Base-by-base conservation (phyloP, 495 filamentous ascomycete species). In the Copromyces sp. region DNA sequence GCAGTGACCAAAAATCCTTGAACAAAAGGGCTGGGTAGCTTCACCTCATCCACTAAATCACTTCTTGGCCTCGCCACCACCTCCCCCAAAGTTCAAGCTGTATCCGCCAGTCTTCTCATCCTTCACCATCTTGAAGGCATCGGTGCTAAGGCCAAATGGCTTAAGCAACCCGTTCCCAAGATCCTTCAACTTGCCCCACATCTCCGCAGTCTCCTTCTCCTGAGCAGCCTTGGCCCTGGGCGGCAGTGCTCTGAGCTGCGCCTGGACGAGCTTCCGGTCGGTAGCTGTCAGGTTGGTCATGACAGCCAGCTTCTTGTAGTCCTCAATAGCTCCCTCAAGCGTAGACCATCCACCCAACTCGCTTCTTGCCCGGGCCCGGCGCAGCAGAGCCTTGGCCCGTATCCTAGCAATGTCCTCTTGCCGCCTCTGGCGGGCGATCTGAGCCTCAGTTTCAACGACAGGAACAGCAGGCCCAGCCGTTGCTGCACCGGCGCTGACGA, bases 181-280 rank as follows among this genome's bases (percentile, higher is more conserved):
- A 86, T 92, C 89, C 81, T 97, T 98, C 81, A 99, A 81, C 82
- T 98, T 98, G 35, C 90, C 92, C 92, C 97, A 94, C 92, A 98
- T 97, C 81, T 99, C 95, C 8, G 85, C 89, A 86, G 94, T 93
- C 81, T 99, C 95, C 77, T 86, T 90, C 76, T 95, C 90, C 80
- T 91, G 90, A 3, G 94, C 94, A 41, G 86, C 85, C 61, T 93
- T 91, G 47, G 93, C 88, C 74, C 85, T 86, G 32, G 84, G 82
- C 3, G 92, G 91, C 14, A 98, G 84, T 38, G 81, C 82, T 44
- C 83, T 81, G 39, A 97, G 82, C 45, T 91, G 91, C 59, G 83
- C 80, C 72, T 89, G 84, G 2, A 96, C 90, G 53, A 91, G 86
- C 71, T 86, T 87, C 77, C 78, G 84, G 75, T 98, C 95, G 47